Conservation (phyloP, 176 grass and related monocot genomes). For the Aechmea fasciata region DNA sequence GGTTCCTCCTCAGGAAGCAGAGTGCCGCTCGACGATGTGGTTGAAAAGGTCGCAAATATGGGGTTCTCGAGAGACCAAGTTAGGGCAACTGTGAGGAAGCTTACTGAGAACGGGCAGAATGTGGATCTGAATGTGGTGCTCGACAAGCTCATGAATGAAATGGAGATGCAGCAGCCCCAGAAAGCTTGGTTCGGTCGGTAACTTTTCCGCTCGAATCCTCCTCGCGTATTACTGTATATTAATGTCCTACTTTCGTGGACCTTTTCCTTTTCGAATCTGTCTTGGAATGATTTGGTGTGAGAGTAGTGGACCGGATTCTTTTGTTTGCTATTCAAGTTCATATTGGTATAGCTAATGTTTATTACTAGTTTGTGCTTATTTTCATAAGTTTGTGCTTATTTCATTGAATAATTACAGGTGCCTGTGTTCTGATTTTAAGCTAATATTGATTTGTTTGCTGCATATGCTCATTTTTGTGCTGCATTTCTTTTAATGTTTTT, state of each 20-base stretch:
- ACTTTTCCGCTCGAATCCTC: neutral
- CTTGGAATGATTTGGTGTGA: conserved; percentile 5
- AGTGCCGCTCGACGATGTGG: conserved; percentile 57
- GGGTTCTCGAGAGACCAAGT: conserved; percentile 92
- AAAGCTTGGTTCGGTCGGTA: conserved; percentile 60
- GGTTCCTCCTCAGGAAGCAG: conserved; percentile 23
- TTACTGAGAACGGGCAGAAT: conserved; percentile 80
- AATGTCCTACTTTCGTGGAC: conserved; percentile 3
- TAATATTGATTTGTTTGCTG: too few species aligned
- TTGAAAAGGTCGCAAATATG: conserved; percentile 90
- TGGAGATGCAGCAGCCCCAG: conserved; percentile 48
- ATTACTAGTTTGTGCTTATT: conserved; percentile 2
- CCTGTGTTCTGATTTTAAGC: too few species aligned
- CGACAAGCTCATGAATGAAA: conserved; percentile 87
- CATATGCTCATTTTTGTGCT: too few species aligned
- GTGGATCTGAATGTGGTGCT: conserved; percentile 90
- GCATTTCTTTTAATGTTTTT: too few species aligned
- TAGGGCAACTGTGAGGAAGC: conserved; percentile 57
- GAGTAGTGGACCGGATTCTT: neutral
- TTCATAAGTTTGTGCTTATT: neutral
- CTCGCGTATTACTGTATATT: conserved; percentile 27
- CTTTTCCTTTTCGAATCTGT: conserved; percentile 8
- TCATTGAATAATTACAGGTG: neutral
- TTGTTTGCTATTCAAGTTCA: neutral
- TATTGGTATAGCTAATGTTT: neutral